phyloP scores from a whole-genome alignment of 768 basidiomycete genomes.

The Boletus tomentosulus region DNA sequence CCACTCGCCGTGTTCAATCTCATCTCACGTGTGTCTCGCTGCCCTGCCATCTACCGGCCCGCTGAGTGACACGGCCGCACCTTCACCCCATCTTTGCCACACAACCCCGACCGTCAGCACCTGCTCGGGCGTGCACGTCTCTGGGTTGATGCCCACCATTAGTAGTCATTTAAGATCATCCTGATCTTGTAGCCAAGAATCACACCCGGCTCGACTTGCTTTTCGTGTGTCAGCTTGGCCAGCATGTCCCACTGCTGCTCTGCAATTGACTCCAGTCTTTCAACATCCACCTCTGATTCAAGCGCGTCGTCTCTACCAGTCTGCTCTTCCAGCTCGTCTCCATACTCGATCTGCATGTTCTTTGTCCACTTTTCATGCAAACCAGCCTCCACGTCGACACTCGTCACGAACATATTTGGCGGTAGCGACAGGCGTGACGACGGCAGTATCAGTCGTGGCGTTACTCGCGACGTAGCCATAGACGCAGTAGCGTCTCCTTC shows the following conservation, averaged over 20 bases:
- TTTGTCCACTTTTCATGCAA: too few relatives aligned
- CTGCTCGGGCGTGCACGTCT: slow-evolving; percentile 56
- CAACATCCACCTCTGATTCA: background rate
- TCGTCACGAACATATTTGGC: too few relatives aligned
- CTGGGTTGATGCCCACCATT: slow-evolving; percentile 44
- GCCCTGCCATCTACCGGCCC: slow-evolving; percentile 23
- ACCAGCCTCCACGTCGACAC: too few relatives aligned
- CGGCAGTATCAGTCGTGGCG: too few relatives aligned
- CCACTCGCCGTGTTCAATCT: slow-evolving; percentile 25
- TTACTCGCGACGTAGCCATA: background rate
- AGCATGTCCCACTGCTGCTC: slow-evolving; percentile 20
- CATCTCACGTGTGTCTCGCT: slow-evolving; percentile 9
- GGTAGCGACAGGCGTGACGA: too few relatives aligned
- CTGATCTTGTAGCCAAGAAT: slow-evolving; percentile 51
- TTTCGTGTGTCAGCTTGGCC: too few relatives aligned
- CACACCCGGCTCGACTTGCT: slow-evolving; percentile 28
- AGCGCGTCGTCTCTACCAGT: too few relatives aligned
- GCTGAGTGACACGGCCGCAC: slow-evolving; percentile 28
- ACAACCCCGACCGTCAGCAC: slow-evolving; percentile 47
- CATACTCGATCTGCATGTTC: too few relatives aligned
- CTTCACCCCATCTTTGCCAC: slow-evolving; percentile 7
- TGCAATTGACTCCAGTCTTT: slow-evolving; percentile 9
- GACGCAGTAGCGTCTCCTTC: slow-evolving; percentile 3
- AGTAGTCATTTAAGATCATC: background rate
- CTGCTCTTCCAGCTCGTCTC: too few relatives aligned